Conservation (phyloP, 2,329 filamentous ascomycete species). For the Microdochium bolleyi region DNA sequence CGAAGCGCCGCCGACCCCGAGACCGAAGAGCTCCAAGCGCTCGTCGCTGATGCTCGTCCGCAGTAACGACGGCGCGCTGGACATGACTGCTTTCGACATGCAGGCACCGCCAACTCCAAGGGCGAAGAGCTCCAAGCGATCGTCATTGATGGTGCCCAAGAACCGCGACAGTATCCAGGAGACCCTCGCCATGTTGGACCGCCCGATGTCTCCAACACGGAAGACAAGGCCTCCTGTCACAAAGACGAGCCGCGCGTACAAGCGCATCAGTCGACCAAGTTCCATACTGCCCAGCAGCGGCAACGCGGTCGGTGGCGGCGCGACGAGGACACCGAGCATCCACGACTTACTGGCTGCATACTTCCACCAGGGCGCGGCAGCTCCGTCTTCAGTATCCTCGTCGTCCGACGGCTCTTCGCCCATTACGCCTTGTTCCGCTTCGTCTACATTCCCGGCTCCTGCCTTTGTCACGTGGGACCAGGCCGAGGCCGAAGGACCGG, state of each 20-base stretch:
- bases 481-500: conserved; percentile 1
- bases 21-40: background rate
- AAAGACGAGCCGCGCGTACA: conserved; percentile 14
- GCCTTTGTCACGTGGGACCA: conserved; percentile 2
- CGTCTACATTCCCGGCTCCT: conserved; percentile 2
- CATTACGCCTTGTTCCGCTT: conserved; percentile 4
- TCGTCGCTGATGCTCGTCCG: background rate
- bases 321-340: conserved; percentile 8
- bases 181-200: background rate
- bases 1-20: no score
- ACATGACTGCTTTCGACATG: no score
- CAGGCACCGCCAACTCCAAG: background rate
- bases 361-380: conserved; percentile 1
- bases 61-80: background rate
- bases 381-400: conserved; percentile 3
- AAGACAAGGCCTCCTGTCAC: conserved; percentile 1
- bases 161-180: background rate
- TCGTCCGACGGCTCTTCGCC: conserved; percentile 6
- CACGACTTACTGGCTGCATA: conserved; percentile 12
- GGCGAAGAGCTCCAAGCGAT: background rate
- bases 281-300: conserved; percentile 4
- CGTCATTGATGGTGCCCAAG: background rate
- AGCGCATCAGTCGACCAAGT: conserved; percentile 15
- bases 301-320: background rate
- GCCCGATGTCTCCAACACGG: background rate